Base-by-base conservation (phyloP, 2,329 filamentous ascomycete genomes). In the Fusarium mexicanum region DNA sequence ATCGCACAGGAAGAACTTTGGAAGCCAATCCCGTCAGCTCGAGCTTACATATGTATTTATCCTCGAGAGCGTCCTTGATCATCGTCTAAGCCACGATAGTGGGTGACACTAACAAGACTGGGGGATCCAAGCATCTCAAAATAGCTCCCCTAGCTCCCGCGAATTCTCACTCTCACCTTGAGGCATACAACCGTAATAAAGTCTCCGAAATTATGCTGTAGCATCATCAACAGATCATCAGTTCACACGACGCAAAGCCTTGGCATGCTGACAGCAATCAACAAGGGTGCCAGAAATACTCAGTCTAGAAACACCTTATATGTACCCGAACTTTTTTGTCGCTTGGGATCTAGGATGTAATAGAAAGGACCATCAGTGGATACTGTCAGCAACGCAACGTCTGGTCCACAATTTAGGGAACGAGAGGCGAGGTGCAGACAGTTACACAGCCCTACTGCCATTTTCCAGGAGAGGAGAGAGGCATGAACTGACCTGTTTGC, bases 401-500 rank as follows among this genome's bases (percentile, higher is more conserved):
- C 24, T 13, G 57, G 41, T 64, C 61, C 63, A 74, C 62, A 55
- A 24, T 41, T 53, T 71, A 37, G 67, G 67, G 53, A 61, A 64
- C 40, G 50, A 55, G 61, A 74, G 69, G 69, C 64, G 59, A 72
- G 58, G 69, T 69, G 65, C 64, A 72, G 62, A 51, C 10, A 17
- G 67, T 71, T 43, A 41, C 69, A 71, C 69, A 44, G 55, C 61
- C 69, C 26, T 66, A 33, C 43, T 51, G 24, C 9, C 20, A 8
- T 35, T 60, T 3, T 29, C 29, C 20, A 1, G 20, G 37, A 18
- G 51, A 41, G 51, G 12, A 14, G 33, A 35, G 33, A 35, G 10
- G 33, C 31, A 64, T 44, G 53, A 43, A 37, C 47, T 59, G 37
- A 38, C 3, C 35, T 51, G 20, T 29, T 50, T n/a, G 38, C n/a